Conservation (phyloP, 495 filamentous ascomycete species). For the Penicillium psychrofluorescens region DNA sequence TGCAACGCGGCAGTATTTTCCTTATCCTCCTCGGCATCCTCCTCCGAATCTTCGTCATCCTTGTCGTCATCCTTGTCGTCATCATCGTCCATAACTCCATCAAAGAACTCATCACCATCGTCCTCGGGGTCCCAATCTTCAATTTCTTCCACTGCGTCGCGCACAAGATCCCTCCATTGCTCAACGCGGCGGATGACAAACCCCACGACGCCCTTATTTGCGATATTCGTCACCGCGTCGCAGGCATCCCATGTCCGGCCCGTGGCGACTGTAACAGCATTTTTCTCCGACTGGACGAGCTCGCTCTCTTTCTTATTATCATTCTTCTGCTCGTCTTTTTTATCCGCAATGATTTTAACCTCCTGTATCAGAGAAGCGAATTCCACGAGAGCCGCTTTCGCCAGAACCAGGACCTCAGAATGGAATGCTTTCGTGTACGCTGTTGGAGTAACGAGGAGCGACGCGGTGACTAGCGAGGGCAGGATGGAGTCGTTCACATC, state of each 20-base stretch:
- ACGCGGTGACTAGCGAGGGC: constrained; percentile 61
- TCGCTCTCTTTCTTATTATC: constrained; percentile 17
- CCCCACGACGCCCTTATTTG: constrained; percentile 56
- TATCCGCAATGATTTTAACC: constrained; percentile 22
- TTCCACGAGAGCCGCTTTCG: constrained; percentile 30
- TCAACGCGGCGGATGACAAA: constrained; percentile 55
- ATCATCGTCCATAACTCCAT: constrained; percentile 31
- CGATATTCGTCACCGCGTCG: constrained; percentile 57
- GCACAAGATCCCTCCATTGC: constrained; percentile 60
- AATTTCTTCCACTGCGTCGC: constrained; percentile 76
- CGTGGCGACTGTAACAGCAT: constrained; percentile 32
- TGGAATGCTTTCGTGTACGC: constrained; percentile 53
- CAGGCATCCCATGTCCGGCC: constrained; percentile 56
- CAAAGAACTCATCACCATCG: constrained; percentile 46
- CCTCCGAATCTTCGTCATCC: constrained; percentile 32
- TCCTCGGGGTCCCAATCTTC: constrained; percentile 76
- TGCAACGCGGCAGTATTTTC: constrained; percentile 23
- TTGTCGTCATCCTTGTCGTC: constrained; percentile 39
- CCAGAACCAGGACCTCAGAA: constrained; percentile 36
- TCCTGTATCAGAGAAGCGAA: constrained; percentile 28
- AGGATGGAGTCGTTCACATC: constrained; percentile 59
- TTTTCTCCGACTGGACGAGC: constrained; percentile 28
- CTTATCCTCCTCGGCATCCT: constrained; percentile 23
- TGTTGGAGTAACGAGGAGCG: constrained; percentile 51
- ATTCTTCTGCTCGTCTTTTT: constrained; percentile 16